Evolutionary conservation across 441 rosid genomes (phyloP).

Genomic region (Isatis lusitanica): DNA sequence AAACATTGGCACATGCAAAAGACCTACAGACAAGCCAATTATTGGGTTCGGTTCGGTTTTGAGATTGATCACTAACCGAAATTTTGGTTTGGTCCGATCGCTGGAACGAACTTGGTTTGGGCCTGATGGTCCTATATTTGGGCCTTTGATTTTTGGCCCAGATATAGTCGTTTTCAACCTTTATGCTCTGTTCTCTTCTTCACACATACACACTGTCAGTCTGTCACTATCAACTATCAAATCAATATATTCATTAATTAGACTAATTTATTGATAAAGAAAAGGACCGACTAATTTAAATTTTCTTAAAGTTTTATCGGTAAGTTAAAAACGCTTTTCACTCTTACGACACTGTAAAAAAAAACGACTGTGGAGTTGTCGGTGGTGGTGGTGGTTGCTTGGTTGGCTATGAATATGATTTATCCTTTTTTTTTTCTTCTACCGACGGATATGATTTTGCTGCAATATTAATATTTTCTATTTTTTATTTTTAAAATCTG

Average conservation of each 20-base stretch:
- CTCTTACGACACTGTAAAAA: slow-evolving; percentile 17
- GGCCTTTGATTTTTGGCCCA: background rate
- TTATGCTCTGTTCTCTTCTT: background rate
- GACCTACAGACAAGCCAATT: background rate
- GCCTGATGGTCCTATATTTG: background rate
- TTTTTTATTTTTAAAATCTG: background rate
- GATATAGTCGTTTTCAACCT: background rate
- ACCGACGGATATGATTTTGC: slow-evolving; percentile 12
- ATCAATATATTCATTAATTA: background rate
- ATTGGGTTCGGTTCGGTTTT: slow-evolving; percentile 7
- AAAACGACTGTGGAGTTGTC: slow-evolving; percentile 26
- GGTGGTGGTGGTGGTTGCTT: slow-evolving; percentile 36
- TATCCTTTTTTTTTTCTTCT: background rate
- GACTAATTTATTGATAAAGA: background rate
- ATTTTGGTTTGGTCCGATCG: background rate
- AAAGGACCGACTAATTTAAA: background rate
- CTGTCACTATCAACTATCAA: background rate
- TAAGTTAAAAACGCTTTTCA: background rate
- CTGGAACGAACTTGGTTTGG: background rate
- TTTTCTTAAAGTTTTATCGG: background rate
- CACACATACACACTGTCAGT: background rate
- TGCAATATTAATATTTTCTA: background rate
- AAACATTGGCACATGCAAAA: slow-evolving; percentile 21
- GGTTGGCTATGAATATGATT: slow-evolving; percentile 13
- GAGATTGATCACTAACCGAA: background rate